Evolutionary conservation across 2,329 filamentous ascomycete species (phyloP), one percentile per base, ranked within the genome.

Genomic region (Didymella pinodella): DNA sequence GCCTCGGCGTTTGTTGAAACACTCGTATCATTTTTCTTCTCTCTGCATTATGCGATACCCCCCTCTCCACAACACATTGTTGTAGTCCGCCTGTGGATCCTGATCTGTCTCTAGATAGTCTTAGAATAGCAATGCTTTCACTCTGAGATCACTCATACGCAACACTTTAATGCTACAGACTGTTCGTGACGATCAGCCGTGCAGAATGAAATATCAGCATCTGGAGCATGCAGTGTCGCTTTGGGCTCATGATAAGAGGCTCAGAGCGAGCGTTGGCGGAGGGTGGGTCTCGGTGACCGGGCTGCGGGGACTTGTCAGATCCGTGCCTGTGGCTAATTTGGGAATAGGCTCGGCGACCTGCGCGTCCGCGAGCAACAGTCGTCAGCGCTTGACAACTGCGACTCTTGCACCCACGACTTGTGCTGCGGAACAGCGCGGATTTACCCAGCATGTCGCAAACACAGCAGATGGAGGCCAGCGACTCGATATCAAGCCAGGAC

Each of bases 401-500:
- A 64, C 54, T 53, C 53, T 61, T 57, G 50, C 57, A 52, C 50
- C 62, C 59, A 67, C 61, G 53, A 54, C 57, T 54, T 59, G 48
- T 58, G 57, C 56, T 61, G 71, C 72, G 69, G 72, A 75, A 65
- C 63, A 57, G 65, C 68, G 71, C 72, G 67, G 69, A 75, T 63
- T 55, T 48, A 49, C 34, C 47, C 65, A 68, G 46, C 59, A 82
- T 82, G 80, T 80, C 80, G 75, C 80, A 78, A 68, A 78, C 79
- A 61, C 72, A 78, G 64, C 71, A 72, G 58, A 74, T 80, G 65
- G 78, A 80, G 62, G 74, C 76, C 28, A 74, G 71, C 59, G 79
- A 81, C 62, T 78, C 77, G 45, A 79, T 78, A 61, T 76, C 76
- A 50, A 75, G 74, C 68, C 75, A 81, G 66, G 79, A 80, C 55